Conservation (phyloP, 495 filamentous ascomycete genomes). For the Margaritispora aquatica region DNA sequence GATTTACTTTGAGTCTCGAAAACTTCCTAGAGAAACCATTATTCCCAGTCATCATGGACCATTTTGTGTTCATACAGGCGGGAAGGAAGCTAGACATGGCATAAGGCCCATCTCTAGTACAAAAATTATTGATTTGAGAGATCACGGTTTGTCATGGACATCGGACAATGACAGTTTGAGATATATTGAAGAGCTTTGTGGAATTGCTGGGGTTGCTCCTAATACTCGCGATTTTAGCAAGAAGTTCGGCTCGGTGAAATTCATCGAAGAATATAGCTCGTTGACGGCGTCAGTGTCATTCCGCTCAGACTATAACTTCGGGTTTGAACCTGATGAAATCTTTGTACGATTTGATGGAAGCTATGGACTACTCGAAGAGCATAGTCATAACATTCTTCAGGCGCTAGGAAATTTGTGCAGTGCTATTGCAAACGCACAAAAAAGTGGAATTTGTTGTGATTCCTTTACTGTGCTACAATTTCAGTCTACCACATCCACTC, state of each 20-base stretch:
- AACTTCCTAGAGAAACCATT: no score
- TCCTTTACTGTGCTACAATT: constrained; percentile 3
- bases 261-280: background rate
- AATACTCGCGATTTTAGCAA: background rate
- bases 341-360: no score
- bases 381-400: no score
- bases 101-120: no score
- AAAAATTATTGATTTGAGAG: no score
- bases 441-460: constrained; percentile 2
- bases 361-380: no score
- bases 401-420: background rate
- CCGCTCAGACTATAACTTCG: background rate
- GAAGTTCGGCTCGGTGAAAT: background rate
- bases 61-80: constrained; percentile 9
- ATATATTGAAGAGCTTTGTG: constrained; percentile 1
- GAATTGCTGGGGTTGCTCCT: background rate
- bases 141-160: background rate
- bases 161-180: background rate
- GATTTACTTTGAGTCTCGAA: constrained; percentile 2
- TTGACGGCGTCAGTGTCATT: no score
- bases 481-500: background rate
- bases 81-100: background rate
- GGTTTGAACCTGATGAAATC: background rate
- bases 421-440: constrained; percentile 1
- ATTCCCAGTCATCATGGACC: background rate